Base-by-base conservation (phyloP, 2,329 filamentous ascomycete species). In the Diplodia seriata region DNA sequence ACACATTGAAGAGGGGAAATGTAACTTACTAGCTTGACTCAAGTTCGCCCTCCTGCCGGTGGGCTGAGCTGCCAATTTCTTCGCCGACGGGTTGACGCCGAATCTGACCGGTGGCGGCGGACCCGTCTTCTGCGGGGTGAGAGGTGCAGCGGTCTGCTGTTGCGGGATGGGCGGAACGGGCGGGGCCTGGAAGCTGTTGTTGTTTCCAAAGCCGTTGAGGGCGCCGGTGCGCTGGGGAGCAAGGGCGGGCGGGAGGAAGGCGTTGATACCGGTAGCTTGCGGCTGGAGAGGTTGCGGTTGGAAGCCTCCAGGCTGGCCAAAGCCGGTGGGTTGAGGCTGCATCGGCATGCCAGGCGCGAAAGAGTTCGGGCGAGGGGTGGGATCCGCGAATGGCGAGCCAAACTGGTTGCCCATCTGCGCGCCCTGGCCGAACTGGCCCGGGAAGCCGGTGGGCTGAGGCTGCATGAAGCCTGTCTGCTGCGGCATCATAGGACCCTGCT, bases 1-100 rank as follows among this genome's bases (percentile, higher is more conserved):
- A 38, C 36, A 38, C 7, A 14, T 38, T 11, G 36, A 12, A 38
- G 33, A 12, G 31, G 26, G 33, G 12, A 36, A 67, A 38, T 38
- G 36, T 38, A 68, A 94, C 94, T 91, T 90, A 98, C 94, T 99
- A 76, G 95, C 95, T 88, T 96, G 92, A 64, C 91, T 86, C 72
- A 99, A 85, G 78, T 98, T 97, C 68, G 95, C 95, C 83, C 91
- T 89, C 74, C 91, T 85, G 71, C 95, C 95, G 7, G 95, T 99
- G 33, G 93, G 86, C 82, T 98, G 95, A 36, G 94, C 89, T 69
- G 87, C 85, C 73, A 98, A 81, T 79, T 91, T 95, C 80, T 93
- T 93, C 36, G 88, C 83, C 14, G 89, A 87, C 33, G 85, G 83
- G 68, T 87, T 85, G 43, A 97, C 89, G 49, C 95, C 95, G 77